These are phyloP conservation scores for Sporobolomyces pararoseus DNA, from an alignment of 768 basidiomycete species.

Conservation along the genomic window DNA sequence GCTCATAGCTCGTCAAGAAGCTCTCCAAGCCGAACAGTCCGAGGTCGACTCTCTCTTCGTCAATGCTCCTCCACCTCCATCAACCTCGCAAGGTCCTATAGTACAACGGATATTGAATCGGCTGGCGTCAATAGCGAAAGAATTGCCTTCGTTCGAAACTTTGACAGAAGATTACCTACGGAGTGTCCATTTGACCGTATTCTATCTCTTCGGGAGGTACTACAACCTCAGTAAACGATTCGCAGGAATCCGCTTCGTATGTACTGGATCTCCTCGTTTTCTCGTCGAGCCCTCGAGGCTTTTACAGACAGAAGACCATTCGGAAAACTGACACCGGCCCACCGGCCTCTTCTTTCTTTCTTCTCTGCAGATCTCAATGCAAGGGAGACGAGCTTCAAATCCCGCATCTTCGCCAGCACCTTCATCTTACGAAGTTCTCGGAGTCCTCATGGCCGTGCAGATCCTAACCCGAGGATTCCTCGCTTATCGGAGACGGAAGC, in stretches of 20 bases:
- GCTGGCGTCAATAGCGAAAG: conserved; percentile 11
- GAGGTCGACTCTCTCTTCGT: conserved; percentile 33
- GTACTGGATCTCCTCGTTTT: conserved; percentile 9
- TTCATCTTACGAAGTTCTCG: conserved; percentile 46
- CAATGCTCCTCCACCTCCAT: conserved; percentile 17
- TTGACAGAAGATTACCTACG: conserved; percentile 43
- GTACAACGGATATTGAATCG: conserved; percentile 8
- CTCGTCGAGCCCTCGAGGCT: too few relatives aligned
- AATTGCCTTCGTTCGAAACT: conserved; percentile 42
- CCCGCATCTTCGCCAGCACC: conserved; percentile 8
- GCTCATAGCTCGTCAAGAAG: conserved; percentile 21
- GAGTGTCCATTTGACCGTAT: conserved; percentile 45
- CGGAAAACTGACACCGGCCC: too few relatives aligned
- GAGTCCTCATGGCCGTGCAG: conserved; percentile 45
- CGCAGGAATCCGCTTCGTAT: conserved; percentile 39
- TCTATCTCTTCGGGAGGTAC: conserved; percentile 46
- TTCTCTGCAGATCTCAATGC: conserved; percentile 36
- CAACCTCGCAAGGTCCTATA: neutral
- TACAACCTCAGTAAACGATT: conserved; percentile 44
- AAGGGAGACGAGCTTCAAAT: conserved; percentile 27
- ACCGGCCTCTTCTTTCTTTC: too few relatives aligned
- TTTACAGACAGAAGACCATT: too few relatives aligned
- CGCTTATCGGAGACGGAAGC: conserved; percentile 19
- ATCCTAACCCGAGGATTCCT: conserved; percentile 38
- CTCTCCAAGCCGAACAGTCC: neutral